These are phyloP conservation scores for Penicillium cinerascens DNA, from an alignment of 495 filamentous ascomycete genomes.

Conservation along the genomic window DNA sequence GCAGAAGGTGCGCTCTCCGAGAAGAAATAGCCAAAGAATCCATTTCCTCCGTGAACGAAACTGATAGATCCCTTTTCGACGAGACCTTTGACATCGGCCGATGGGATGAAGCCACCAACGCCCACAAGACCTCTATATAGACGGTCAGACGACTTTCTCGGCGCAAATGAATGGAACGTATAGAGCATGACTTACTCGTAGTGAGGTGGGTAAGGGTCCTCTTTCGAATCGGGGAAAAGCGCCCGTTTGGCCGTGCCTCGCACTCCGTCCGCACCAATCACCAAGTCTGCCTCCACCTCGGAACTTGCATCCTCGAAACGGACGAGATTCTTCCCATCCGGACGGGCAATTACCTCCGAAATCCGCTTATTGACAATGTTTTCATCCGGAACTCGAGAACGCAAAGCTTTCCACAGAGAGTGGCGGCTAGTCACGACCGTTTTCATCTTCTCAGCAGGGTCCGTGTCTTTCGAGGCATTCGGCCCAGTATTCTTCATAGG, in stretches of 20 bases:
- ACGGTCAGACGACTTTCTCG: background rate
- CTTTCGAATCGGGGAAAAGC: conserved; percentile 38
- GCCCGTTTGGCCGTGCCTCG: conserved; percentile 46
- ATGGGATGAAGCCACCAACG: conserved; percentile 50
- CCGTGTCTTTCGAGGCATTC: background rate
- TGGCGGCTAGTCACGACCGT: conserved; percentile 36
- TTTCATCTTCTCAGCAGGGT: conserved; percentile 12
- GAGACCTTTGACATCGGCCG: conserved; percentile 17
- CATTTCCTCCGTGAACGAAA: conserved; percentile 50
- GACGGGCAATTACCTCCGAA: conserved; percentile 14
- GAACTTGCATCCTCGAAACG: conserved; percentile 30
- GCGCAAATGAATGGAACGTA: background rate
- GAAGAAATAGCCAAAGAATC: conserved; percentile 57
- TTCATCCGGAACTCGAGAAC: conserved; percentile 26
- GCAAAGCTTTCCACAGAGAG: conserved; percentile 32
- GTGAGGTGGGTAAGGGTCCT: conserved; percentile 31
- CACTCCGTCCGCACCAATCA: conserved; percentile 61
- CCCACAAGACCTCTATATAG: conserved; percentile 44
- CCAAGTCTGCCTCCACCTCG: conserved; percentile 45
- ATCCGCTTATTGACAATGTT: conserved; percentile 32
- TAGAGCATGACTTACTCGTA: conserved; percentile 36
- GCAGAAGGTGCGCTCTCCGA: conserved; percentile 18
- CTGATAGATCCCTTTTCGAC: conserved; percentile 45
- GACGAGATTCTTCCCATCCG: conserved; percentile 18
- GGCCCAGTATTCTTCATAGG: conserved; percentile 14